Base-by-base conservation (phyloP, 1,139 yeast genomes). In the Diutina rugosa region DNA sequence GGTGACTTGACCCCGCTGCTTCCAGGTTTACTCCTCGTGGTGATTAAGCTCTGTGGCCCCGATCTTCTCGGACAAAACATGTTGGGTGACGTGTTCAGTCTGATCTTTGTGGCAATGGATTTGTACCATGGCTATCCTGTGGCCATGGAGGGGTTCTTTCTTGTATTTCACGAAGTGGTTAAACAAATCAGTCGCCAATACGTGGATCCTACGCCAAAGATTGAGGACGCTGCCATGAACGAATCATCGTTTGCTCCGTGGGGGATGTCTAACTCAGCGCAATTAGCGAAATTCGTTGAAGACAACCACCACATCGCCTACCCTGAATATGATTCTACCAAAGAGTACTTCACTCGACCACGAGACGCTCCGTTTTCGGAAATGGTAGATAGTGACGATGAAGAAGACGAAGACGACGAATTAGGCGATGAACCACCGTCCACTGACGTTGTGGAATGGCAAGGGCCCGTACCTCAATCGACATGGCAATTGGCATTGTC, bases 111-210 rank as follows among this genome's bases (percentile, higher is more conserved):
- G 10, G 71, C 90, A 44, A 74, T 93, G 55, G 98, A 93, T 67
- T 76, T 84, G 51, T 91, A 85, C 63, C 96, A 91, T 69, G 95
- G 95, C 0, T 91, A 93, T 66, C 72, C 82, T 1, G 72, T 76
- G 16, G 71, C 93, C 28, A 84, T 89, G 55, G 84, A 85, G 58
- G 90, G 90, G 0, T 84, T 90, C 58, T 88, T 91, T 61, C 70
- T 78, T 6, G 85, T 89, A 0, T 88, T 91, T 63, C 80, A 79
- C 55, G 84, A 86, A 18, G 69, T 91, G 1, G 76, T 85, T 1
- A 70, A 70, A 18, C 88, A 86, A 63, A 74, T 86, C 12, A 68
- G 70, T 16, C 44, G 29, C n/a, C 28, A 16, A 1, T 49, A 49
- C 32, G 10, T 18, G 1, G n/a, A 29, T 10, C 12, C 41, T 7